Conservation (phyloP, 2,329 filamentous ascomycete species). For the Hawksworthiomyces lignivorus region DNA sequence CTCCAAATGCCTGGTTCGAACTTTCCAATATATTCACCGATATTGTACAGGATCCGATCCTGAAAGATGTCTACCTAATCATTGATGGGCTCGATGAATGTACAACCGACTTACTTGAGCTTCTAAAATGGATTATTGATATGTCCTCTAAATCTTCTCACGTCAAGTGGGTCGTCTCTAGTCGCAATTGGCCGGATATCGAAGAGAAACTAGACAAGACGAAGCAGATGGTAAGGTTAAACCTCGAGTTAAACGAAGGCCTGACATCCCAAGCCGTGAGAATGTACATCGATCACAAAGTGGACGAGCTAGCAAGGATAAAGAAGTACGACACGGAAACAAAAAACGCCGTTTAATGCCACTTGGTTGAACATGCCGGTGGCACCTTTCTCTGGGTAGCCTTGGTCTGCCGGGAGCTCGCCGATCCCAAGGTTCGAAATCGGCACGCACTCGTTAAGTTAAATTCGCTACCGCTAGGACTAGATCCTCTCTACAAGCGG, state of each 20-base stretch:
- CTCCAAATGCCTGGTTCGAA: constrained; percentile 29
- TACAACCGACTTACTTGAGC: constrained; percentile 11
- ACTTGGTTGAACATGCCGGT: constrained; percentile 24
- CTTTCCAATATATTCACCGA: constrained; percentile 30
- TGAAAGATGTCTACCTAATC: constrained; percentile 27
- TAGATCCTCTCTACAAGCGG: constrained; percentile 28
- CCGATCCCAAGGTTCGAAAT: constrained; percentile 12
- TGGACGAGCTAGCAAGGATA: constrained; percentile 19
- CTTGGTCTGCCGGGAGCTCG: constrained; percentile 27
- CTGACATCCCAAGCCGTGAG: constrained; percentile 23
- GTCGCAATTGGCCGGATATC: constrained; percentile 32
- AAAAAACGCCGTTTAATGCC: constrained; percentile 12
- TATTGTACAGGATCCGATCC: constrained; percentile 29
- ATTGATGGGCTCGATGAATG: constrained; percentile 44
- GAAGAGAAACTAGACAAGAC: constrained; percentile 20
- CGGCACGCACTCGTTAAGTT: constrained; percentile 14
- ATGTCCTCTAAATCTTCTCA: constrained; percentile 12
- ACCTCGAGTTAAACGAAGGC: constrained; percentile 29
- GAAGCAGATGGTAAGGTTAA: constrained; percentile 20
- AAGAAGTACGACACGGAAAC: constrained; percentile 20
- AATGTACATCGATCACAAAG: constrained; percentile 29
- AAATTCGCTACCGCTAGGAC: constrained; percentile 24
- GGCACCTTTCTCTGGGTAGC: constrained; percentile 39
- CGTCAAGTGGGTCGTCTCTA: constrained; percentile 37
- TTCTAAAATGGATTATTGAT: constrained; percentile 33